Evolutionary conservation across 495 filamentous ascomycete species (phyloP).

Genomic region (Penicillium flavigenum): DNA sequence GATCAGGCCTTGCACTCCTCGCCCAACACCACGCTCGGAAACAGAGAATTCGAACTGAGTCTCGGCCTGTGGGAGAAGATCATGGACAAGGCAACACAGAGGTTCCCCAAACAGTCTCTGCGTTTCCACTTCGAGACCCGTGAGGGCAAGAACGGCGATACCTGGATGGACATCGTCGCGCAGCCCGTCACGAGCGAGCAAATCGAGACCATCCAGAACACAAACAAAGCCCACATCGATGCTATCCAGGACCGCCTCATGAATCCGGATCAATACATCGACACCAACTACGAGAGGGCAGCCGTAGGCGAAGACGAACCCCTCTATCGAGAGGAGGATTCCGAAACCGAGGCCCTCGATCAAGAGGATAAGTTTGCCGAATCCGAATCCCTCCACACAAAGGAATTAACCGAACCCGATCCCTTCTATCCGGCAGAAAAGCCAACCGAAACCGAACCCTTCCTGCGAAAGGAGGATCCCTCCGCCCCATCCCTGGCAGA

Average conservation of each 20-base stretch:
- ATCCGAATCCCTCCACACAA: too few relatives aligned
- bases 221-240: constrained; percentile 58
- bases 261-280: constrained; percentile 20
- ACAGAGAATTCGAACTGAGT: constrained; percentile 82
- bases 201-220: constrained; percentile 70
- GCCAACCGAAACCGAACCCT: too few relatives aligned
- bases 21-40: constrained; percentile 62
- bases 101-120: constrained; percentile 69
- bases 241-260: constrained; percentile 65
- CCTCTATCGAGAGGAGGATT: too few relatives aligned
- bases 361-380: too few relatives aligned
- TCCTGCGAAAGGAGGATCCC: too few relatives aligned
- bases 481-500: too few relatives aligned
- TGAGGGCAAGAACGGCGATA: constrained; percentile 38
- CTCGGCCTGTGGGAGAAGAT: constrained; percentile 73
- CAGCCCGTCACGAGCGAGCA: constrained; percentile 74
- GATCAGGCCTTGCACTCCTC: constrained; percentile 80
- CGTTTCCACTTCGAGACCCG: constrained; percentile 86
- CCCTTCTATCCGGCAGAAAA: too few relatives aligned
- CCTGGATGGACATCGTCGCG: constrained; percentile 86
- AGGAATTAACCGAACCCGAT: too few relatives aligned
- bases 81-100: constrained; percentile 68
- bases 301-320: not conserved
- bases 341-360: too few relatives aligned
- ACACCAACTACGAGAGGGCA: not conserved